These are phyloP conservation scores for Monosporascus sp. DNA, from an alignment of 2,329 filamentous ascomycete genomes.

Conservation along the genomic window DNA sequence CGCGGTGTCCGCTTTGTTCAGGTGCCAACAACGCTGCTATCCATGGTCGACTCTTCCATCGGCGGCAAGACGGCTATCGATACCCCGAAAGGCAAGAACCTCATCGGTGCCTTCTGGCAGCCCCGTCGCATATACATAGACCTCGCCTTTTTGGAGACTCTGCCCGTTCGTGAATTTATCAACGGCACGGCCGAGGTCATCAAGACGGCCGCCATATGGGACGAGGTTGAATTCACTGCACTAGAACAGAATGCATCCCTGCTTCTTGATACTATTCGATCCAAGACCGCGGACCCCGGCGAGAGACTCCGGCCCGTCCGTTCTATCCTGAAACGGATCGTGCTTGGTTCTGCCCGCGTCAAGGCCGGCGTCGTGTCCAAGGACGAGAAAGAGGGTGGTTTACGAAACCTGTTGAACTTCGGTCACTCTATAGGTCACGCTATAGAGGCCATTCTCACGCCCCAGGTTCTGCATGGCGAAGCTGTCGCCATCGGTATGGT, in stretches of 20 bases:
- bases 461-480: constrained; percentile 92
- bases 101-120: constrained; percentile 96
- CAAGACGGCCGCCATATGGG: constrained; percentile 96
- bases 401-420: constrained; percentile 94
- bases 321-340: constrained; percentile 67
- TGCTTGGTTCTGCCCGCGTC: constrained; percentile 83
- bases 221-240: constrained; percentile 77
- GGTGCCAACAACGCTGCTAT: constrained; percentile 86
- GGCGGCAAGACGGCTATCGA: constrained; percentile 98
- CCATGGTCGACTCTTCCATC: constrained; percentile 98
- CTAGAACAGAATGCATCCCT: constrained; percentile 75
- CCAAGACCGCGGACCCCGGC: constrained; percentile 45
- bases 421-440: constrained; percentile 97
- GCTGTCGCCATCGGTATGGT: constrained; percentile 98
- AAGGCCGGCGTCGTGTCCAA: constrained; percentile 93
- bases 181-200: constrained; percentile 99
- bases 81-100: constrained; percentile 90
- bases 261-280: constrained; percentile 68
- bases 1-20: constrained; percentile 93
- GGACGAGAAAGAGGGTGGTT: constrained; percentile 88
- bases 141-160: constrained; percentile 80
- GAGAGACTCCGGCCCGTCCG: constrained; percentile 66
- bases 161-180: constrained; percentile 88
- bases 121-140: constrained; percentile 93
- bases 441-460: constrained; percentile 90